These are phyloP conservation scores for Polychaeton citri DNA, from an alignment of 2,329 filamentous ascomycete genomes.

Conservation along the genomic window DNA sequence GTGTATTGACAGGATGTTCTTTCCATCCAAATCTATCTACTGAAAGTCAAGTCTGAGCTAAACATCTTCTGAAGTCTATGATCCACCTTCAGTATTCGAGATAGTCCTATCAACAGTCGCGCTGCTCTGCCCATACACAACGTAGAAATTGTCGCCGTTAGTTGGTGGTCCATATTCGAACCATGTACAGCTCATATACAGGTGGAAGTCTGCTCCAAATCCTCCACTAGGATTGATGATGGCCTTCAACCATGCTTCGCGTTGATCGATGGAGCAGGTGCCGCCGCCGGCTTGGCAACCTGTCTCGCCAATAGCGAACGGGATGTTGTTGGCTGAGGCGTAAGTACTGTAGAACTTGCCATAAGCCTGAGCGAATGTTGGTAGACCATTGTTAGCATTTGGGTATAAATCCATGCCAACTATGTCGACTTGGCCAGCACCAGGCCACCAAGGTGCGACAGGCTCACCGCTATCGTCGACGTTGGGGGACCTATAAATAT, in stretches of 20 bases:
- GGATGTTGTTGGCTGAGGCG: constrained; percentile 1
- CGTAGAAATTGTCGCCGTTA: not conserved
- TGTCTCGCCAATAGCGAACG: constrained; percentile 2
- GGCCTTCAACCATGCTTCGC: not conserved
- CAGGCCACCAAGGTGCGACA: not conserved
- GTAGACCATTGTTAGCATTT: not conserved
- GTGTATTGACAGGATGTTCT: too few relatives aligned
- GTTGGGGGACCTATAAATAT: not conserved
- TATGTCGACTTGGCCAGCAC: not conserved
- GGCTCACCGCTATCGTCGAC: not conserved
- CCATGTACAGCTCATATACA: constrained; percentile 1
- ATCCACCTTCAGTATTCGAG: not conserved
- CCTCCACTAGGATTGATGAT: not conserved
- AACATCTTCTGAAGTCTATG: too few relatives aligned
- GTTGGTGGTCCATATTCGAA: constrained; percentile 1
- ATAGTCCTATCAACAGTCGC: constrained; percentile 1
- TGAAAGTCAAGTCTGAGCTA: too few relatives aligned
- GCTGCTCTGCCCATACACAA: constrained; percentile 1
- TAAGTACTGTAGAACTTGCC: constrained; percentile 1
- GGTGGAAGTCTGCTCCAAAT: not conserved
- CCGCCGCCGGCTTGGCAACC: not conserved
- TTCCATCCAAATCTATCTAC: too few relatives aligned
- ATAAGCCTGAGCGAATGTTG: constrained; percentile 1
- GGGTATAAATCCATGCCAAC: constrained; percentile 2
- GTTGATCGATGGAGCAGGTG: not conserved